Conservation (phyloP, 2,329 filamentous ascomycete species). For the Myriosclerotinia duriaeana region DNA sequence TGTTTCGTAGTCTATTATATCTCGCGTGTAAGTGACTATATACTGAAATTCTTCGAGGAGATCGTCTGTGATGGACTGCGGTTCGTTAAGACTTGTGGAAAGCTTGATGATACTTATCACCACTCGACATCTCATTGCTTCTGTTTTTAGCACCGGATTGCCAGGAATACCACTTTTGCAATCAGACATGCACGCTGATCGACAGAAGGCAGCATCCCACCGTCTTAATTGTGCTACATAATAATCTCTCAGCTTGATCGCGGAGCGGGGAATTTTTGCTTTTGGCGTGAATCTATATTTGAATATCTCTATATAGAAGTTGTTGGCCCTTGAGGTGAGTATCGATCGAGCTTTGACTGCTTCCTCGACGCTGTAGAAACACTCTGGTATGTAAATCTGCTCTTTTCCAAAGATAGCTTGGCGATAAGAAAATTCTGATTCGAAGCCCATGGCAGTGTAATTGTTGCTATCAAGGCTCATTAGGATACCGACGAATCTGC, state of each 20-base stretch:
- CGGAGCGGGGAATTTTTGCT: slow-evolving; percentile 23
- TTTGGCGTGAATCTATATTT: slow-evolving; percentile 41
- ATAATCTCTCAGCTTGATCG: slow-evolving; percentile 14
- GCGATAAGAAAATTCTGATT: slow-evolving; percentile 63
- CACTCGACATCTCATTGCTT: slow-evolving; percentile 15
- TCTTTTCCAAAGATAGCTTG: slow-evolving; percentile 4
- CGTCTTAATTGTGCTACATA: slow-evolving; percentile 16
- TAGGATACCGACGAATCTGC: slow-evolving; percentile 61
- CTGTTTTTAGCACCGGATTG: slow-evolving; percentile 6
- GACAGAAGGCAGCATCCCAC: slow-evolving; percentile 15
- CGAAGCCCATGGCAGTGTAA: slow-evolving; percentile 28
- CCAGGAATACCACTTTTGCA: neutral
- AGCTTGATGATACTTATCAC: slow-evolving; percentile 7
- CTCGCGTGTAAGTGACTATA: slow-evolving; percentile 12
- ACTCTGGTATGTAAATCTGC: slow-evolving; percentile 8
- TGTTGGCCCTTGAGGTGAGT: slow-evolving; percentile 45
- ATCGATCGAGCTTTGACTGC: slow-evolving; percentile 28
- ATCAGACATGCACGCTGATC: slow-evolving; percentile 1
- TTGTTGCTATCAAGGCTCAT: slow-evolving; percentile 56
- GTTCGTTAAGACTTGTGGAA: slow-evolving; percentile 21
- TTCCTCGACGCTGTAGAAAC: slow-evolving; percentile 45
- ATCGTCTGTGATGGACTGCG: slow-evolving; percentile 7
- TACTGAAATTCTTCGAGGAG: slow-evolving; percentile 13
- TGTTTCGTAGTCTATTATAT: slow-evolving; percentile 15
- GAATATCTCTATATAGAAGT: slow-evolving; percentile 36